A percentile compares a stretch with the other conserved stretches of the same genome.
phyloP scores from a whole-genome alignment of 768 basidiomycete species.

The Megacollybia marginata region DNA sequence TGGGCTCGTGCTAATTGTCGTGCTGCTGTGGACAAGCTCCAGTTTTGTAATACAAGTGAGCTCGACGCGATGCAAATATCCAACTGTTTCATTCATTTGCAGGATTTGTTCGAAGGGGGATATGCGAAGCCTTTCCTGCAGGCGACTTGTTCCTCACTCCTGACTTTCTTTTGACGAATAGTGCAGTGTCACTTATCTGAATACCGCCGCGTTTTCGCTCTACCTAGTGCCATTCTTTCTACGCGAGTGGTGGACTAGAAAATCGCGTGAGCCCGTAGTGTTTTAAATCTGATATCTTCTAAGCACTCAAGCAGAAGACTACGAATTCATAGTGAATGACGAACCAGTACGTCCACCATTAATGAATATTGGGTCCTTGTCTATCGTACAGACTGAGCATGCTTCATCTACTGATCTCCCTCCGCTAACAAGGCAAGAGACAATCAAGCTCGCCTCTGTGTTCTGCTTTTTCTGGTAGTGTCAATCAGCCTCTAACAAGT shows the following conservation, averaged over 20 bases:
- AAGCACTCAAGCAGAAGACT: too few relatives aligned
- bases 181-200: slow-evolving; percentile 76
- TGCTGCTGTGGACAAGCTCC: slow-evolving; percentile 81
- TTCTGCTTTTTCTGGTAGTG: slow-evolving; percentile 78
- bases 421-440: slow-evolving; percentile 60
- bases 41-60: slow-evolving; percentile 82
- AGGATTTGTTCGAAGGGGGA: slow-evolving; percentile 51
- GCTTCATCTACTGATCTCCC: too few relatives aligned
- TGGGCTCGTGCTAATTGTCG: slow-evolving; percentile 63
- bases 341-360: too few relatives aligned
- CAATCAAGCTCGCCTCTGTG: slow-evolving; percentile 64
- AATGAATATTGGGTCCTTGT: too few relatives aligned
- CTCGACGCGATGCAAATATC: background rate
- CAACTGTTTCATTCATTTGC: slow-evolving; percentile 6
- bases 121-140: slow-evolving; percentile 88
- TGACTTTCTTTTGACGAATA: background rate
- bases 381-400: too few relatives aligned
- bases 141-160: slow-evolving; percentile 32
- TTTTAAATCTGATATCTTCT: too few relatives aligned
- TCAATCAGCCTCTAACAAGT: background rate
- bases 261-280: too few relatives aligned
- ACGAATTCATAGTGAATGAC: too few relatives aligned
- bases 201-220: slow-evolving; percentile 80
- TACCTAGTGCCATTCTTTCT: slow-evolving; percentile 61
- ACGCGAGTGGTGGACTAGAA: too few relatives aligned